Conservation (phyloP, 2,329 filamentous ascomycete species). For the Fusarium penzigii region DNA sequence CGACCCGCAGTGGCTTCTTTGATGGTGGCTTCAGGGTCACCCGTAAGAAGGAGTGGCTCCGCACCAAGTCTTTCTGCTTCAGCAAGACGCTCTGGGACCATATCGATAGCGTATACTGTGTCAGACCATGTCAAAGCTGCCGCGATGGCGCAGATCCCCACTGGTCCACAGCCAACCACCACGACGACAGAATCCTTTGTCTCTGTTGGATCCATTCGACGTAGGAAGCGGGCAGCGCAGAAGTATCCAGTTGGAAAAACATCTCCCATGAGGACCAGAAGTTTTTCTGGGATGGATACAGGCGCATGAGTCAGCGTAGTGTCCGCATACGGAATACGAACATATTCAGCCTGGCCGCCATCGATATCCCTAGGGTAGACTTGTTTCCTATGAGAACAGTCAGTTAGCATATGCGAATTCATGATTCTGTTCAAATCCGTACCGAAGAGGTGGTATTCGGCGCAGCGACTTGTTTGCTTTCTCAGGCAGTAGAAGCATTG, state of each 20-base stretch:
- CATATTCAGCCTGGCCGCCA: conserved; percentile 19
- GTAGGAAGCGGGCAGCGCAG: conserved; percentile 58
- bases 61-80: conserved; percentile 10
- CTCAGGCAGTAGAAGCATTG: too few species aligned
- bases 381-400: too few species aligned
- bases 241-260: conserved; percentile 21
- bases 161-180: conserved; percentile 17
- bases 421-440: too few species aligned
- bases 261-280: conserved; percentile 22
- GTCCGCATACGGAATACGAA: conserved; percentile 14
- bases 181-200: conserved; percentile 4
- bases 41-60: conserved; percentile 65
- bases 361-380: too few species aligned
- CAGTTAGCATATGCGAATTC: too few species aligned
- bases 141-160: conserved; percentile 18
- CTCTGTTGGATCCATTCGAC: neutral
- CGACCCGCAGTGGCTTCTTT: conserved; percentile 72
- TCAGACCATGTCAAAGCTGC: too few species aligned
- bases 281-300: conserved; percentile 3
- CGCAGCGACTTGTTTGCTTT: too few species aligned
- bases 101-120: conserved; percentile 10
- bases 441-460: too few species aligned
- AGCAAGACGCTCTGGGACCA: conserved; percentile 8
- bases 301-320: conserved; percentile 16
- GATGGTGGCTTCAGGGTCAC: conserved; percentile 65